Evolutionary conservation across 1,284 basidiomycete genomes (phyloP).

Genomic region (Vanrija pseudolonga): DNA sequence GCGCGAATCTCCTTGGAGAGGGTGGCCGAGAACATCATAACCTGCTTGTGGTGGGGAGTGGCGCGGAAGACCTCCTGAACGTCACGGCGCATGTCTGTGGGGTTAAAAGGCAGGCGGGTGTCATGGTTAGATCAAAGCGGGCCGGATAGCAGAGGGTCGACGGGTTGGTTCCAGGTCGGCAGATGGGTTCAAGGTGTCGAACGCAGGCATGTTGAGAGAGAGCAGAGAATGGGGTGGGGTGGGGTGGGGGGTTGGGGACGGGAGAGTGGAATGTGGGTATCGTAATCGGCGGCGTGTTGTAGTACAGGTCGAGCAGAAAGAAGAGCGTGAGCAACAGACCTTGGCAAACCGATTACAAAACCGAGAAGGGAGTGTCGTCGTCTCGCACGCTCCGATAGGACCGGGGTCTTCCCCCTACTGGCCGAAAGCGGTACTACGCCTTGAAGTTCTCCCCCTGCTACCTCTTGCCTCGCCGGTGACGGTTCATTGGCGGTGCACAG

Average conservation of each 20-base stretch:
- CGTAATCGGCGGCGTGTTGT: no score
- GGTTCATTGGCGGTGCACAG: background rate
- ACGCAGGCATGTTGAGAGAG: background rate
- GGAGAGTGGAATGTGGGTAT: constrained; percentile 17
- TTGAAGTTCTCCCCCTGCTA: background rate
- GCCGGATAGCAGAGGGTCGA: no score
- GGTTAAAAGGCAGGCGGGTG: constrained; percentile 4
- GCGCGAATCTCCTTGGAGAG: constrained; percentile 93
- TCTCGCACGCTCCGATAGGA: background rate
- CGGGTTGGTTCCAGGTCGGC: background rate
- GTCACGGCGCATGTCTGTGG: constrained; percentile 97
- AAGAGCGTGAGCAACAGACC: background rate
- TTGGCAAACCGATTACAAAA: constrained; percentile 18
- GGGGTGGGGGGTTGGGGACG: constrained; percentile 18
- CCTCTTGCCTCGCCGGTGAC: background rate
- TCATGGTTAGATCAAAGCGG: background rate
- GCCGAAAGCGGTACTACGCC: background rate
- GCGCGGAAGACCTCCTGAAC: constrained; percentile 99
- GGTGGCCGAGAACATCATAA: constrained; percentile 99
- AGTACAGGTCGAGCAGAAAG: constrained; percentile 49
- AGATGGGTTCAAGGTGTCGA: no score
- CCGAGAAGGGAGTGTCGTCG: constrained; percentile 22
- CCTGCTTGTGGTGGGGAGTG: constrained; percentile 99
- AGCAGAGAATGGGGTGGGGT: background rate
- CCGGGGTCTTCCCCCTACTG: background rate